A percentile compares a stretch with the other conserved stretches of the same genome.
phyloP scores from a whole-genome alignment of 345 rosid species.

The Rubroshorea leprosula region DNA sequence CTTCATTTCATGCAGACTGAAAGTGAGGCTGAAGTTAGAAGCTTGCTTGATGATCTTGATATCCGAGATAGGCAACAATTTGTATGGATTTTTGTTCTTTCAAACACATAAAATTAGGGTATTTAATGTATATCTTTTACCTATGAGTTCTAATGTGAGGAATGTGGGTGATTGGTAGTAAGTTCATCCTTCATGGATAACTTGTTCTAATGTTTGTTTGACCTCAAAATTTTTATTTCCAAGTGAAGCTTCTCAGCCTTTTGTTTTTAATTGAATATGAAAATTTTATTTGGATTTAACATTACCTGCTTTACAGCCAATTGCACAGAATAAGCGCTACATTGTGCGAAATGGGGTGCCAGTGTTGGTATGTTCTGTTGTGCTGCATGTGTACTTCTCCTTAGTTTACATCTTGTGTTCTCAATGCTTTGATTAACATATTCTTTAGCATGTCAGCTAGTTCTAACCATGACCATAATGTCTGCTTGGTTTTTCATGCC shows the following conservation, averaged over 20 bases:
- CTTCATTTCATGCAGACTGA: slow-evolving; percentile 50
- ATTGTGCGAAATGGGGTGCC: slow-evolving; percentile 73
- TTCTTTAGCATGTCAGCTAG: slow-evolving; percentile 14
- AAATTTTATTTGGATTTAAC: slow-evolving; percentile 2
- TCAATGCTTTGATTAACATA: not conserved
- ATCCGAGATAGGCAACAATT: slow-evolving; percentile 76
- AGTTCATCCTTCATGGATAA: slow-evolving; percentile 2
- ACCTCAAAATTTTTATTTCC: not conserved
- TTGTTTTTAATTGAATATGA: not conserved
- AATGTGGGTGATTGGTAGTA: not conserved
- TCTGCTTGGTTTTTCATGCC: slow-evolving; percentile 22
- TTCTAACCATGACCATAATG: slow-evolving; percentile 3
- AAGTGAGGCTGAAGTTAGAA: slow-evolving; percentile 68
- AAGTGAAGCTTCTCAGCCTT: not conserved
- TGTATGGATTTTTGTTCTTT: slow-evolving; percentile 41
- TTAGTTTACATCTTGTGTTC: slow-evolving; percentile 6
- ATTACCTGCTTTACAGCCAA: slow-evolving; percentile 51
- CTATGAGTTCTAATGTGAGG: not conserved
- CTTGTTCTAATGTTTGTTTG: not conserved
- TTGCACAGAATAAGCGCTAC: slow-evolving; percentile 73
- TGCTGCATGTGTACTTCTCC: slow-evolving; percentile 15
- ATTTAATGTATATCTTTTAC: not conserved
- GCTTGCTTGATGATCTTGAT: slow-evolving; percentile 70
- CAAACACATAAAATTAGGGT: not conserved
- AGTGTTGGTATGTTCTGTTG: slow-evolving; percentile 47